phyloP scores from a whole-genome alignment of 768 basidiomycete genomes.

The Cytidiella melzeri region DNA sequence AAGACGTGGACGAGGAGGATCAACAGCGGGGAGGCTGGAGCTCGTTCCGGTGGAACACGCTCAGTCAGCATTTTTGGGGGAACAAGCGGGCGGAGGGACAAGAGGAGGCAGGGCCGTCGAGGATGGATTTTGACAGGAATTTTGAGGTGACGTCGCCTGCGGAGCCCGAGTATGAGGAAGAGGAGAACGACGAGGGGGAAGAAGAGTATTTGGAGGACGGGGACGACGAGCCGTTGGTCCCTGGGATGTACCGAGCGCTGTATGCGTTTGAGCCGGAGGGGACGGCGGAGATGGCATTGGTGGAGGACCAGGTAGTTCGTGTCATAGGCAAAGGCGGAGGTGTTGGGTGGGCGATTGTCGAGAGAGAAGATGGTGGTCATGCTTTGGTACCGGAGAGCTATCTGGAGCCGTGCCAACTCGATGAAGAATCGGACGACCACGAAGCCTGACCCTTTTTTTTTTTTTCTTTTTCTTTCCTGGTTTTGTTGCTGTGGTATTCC shows the following conservation, averaged over 20 bases:
- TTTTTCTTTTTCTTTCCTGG: too few relatives aligned
- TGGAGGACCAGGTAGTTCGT: constrained; percentile 68
- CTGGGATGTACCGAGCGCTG: constrained; percentile 72
- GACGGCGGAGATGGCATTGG: constrained; percentile 75
- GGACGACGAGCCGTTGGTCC: constrained; percentile 39
- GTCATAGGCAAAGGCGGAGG: constrained; percentile 74
- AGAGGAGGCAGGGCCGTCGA: constrained; percentile 27
- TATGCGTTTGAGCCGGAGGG: constrained; percentile 79
- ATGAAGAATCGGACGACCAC: constrained; percentile 6
- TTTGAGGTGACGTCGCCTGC: constrained; percentile 31
- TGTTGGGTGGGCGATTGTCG: constrained; percentile 75
- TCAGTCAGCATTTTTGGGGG: constrained; percentile 33
- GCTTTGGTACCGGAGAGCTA: constrained; percentile 80
- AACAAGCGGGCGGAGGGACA: constrained; percentile 13
- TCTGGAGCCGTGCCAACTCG: constrained; percentile 49
- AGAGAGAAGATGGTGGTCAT: constrained; percentile 42
- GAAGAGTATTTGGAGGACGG: constrained; percentile 19
- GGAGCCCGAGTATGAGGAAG: constrained; percentile 24
- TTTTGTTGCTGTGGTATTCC: too few relatives aligned
- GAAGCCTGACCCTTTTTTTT: background rate
- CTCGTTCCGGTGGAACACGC: constrained; percentile 36
- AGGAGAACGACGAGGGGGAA: constrained; percentile 21
- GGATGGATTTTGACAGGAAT: constrained; percentile 41
- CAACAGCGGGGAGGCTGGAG: constrained; percentile 26
- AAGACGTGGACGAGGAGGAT: constrained; percentile 23